phyloP scores from a whole-genome alignment of 495 filamentous ascomycete genomes.

The Polyplosphaeria fusca region DNA sequence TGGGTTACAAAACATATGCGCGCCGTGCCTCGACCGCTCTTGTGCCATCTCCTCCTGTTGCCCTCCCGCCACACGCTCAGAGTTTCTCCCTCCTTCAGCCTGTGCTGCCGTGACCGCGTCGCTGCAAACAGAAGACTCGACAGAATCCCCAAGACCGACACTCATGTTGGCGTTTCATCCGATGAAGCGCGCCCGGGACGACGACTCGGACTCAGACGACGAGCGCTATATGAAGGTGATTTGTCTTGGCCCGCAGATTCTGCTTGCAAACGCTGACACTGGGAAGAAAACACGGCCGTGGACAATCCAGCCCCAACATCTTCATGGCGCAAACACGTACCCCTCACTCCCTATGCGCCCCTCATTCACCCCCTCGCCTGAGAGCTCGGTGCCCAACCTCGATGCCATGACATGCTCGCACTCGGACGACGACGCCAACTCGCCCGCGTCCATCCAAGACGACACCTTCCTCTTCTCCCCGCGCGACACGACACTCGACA shows the following conservation, averaged over 20 bases:
- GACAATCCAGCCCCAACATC: conserved; percentile 2
- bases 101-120: conserved; percentile 22
- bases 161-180: conserved; percentile 20
- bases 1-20: conserved; percentile 20
- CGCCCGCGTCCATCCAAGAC: conserved; percentile 30
- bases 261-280: conserved; percentile 5
- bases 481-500: conserved; percentile 37
- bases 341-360: conserved; percentile 23
- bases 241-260: not conserved
- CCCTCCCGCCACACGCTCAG: not conserved
- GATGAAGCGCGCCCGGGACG: conserved; percentile 25
- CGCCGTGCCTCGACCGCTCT: not conserved
- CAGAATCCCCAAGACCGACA: not conserved
- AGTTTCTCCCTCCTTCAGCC: conserved; percentile 7
- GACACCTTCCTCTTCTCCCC: conserved; percentile 17
- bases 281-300: conserved; percentile 25
- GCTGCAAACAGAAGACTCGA: not conserved
- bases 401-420: conserved; percentile 27
- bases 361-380: conserved; percentile 21
- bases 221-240: conserved; percentile 24
- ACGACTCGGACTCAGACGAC: conserved; percentile 29
- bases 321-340: not conserved
- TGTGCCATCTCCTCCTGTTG: not conserved
- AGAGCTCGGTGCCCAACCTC: conserved; percentile 6
- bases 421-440: conserved; percentile 21